Evolutionary conservation across 139 green algal species (phyloP).

Genomic region (Zygnema cylindricum): DNA sequence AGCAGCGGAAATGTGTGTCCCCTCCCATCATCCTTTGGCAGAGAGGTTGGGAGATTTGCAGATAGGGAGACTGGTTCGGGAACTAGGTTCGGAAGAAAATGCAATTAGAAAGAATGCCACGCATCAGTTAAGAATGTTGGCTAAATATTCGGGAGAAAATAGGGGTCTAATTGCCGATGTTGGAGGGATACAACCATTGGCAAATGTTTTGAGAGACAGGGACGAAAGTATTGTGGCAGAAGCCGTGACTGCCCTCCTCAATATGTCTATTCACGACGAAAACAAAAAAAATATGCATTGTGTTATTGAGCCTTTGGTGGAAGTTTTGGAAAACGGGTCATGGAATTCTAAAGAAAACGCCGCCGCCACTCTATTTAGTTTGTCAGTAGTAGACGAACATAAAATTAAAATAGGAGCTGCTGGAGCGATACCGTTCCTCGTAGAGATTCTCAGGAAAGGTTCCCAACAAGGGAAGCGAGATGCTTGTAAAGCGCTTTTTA

Average conservation of each 20-base stretch:
- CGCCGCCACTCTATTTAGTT: conserved; percentile 44
- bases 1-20: neutral
- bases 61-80: neutral
- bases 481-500: conserved; percentile 52
- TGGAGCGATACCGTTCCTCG: conserved; percentile 17
- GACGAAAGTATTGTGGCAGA: conserved; percentile 14
- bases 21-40: neutral
- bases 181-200: neutral
- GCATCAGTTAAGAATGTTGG: conserved; percentile 14
- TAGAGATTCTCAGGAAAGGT: conserved; percentile 10
- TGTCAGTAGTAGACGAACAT: conserved; percentile 48
- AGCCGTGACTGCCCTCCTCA: conserved; percentile 41
- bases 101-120: neutral
- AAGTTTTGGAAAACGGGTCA: conserved; percentile 8
- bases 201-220: neutral
- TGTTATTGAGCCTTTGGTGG: conserved; percentile 44
- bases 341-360: conserved; percentile 22
- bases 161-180: neutral
- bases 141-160: conserved; percentile 11
- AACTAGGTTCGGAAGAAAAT: neutral
- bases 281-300: conserved; percentile 56
- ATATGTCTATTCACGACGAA: conserved; percentile 44
- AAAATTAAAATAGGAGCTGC: conserved; percentile 31
- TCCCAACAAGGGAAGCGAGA: conserved; percentile 23
- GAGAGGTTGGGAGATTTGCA: neutral